phyloP scores from a whole-genome alignment of 805 yeast genomes.

The Candida broadrunensis region DNA sequence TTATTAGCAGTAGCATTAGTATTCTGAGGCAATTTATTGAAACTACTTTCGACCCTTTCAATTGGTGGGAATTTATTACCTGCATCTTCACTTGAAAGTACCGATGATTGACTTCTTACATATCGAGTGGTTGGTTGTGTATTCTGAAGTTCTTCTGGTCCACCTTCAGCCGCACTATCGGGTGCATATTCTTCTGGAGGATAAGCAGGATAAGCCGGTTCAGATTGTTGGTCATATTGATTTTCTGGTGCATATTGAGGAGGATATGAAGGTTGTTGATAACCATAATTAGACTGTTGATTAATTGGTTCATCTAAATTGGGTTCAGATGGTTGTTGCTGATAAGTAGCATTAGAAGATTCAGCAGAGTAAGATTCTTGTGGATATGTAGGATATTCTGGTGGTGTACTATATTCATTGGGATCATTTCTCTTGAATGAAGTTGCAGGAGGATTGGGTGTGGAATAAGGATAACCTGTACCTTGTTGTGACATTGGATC shows the following conservation, averaged over 20 bases:
- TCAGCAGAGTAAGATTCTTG: constrained; percentile 6
- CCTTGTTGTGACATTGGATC: not conserved
- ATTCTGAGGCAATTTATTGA: too few species aligned
- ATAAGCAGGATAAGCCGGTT: not conserved
- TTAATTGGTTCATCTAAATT: not conserved
- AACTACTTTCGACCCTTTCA: constrained; percentile 7
- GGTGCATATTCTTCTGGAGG: not conserved
- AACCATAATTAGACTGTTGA: not conserved
- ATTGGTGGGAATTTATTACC: constrained; percentile 8
- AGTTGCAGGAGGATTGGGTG: not conserved
- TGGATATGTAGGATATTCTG: constrained; percentile 3
- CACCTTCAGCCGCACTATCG: not conserved
- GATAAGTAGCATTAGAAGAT: constrained; percentile 1
- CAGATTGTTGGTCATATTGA: not conserved
- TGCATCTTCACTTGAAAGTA: constrained; percentile 7
- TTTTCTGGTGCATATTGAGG: not conserved
- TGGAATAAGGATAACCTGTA: not conserved
- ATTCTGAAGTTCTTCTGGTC: constrained; percentile 3
- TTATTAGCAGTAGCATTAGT: too few species aligned
- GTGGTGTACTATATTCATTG: not conserved
- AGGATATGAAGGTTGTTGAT: not conserved
- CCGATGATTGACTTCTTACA: constrained; percentile 7
- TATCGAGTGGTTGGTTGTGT: not conserved
- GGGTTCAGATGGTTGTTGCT: not conserved
- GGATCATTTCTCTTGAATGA: not conserved